phyloP scores from a whole-genome alignment of 2,329 filamentous ascomycete genomes.

The Pseudogymnoascus sp. region DNA sequence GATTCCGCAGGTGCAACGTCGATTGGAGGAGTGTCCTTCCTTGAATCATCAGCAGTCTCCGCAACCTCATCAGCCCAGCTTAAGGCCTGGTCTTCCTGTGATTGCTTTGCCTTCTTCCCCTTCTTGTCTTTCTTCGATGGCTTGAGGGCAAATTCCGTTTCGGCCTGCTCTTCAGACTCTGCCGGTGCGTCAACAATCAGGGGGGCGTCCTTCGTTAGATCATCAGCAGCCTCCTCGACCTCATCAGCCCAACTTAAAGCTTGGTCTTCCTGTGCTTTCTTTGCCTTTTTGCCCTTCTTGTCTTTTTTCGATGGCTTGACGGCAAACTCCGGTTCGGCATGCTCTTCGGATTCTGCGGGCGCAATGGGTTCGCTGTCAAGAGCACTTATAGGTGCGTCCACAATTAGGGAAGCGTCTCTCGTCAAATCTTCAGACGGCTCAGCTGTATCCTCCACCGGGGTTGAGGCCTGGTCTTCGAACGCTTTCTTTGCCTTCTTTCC shows the following conservation, averaged over 20 bases:
- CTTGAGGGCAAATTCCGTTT: neutral
- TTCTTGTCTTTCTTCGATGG: constrained; percentile 34
- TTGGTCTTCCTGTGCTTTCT: neutral
- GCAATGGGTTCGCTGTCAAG: neutral
- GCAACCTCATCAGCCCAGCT: neutral
- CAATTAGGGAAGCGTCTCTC: neutral
- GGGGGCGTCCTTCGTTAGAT: neutral
- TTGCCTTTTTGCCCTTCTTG: constrained; percentile 31
- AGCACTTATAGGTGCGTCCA: neutral
- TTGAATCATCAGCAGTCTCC: neutral
- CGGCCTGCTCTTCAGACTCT: neutral
- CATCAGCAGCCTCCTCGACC: neutral
- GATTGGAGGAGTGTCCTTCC: neutral
- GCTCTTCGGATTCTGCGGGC: neutral
- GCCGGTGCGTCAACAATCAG: neutral
- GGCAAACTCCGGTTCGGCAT: neutral
- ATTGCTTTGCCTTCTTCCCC: constrained; percentile 20
- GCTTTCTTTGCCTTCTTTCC: constrained; percentile 30
- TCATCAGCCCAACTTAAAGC: neutral
- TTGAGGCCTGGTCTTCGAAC: neutral
- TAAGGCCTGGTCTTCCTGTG: neutral
- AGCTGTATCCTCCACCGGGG: neutral
- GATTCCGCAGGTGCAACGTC: neutral
- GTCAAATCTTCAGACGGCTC: neutral
- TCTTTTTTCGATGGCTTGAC: constrained; percentile 26